A percentile compares a stretch with the other conserved stretches of the same genome.
Conservation (phyloP, 1,139 yeast genomes). For the Candida buenavistaensis region DNA sequence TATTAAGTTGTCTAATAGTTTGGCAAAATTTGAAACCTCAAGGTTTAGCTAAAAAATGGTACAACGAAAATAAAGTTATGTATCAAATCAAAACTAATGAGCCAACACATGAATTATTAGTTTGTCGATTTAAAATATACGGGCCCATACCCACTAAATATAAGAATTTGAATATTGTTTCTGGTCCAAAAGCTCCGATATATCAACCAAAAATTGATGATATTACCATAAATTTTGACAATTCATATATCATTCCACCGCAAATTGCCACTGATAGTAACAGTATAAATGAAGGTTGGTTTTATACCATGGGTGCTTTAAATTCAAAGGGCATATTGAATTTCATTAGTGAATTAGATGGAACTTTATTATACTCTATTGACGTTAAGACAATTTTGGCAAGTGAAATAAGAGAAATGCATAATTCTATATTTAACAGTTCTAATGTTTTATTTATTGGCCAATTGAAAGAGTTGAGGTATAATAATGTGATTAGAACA, state of each 20-base stretch:
- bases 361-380: slow-evolving; percentile 61
- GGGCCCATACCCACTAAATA: slow-evolving; percentile 57
- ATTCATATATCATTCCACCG: slow-evolving; percentile 5
- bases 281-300: slow-evolving; percentile 62
- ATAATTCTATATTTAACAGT: slow-evolving; percentile 65
- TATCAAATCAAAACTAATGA: slow-evolving; percentile 8
- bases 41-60: slow-evolving; percentile 62
- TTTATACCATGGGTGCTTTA: slow-evolving; percentile 70
- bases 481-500: slow-evolving; percentile 39
- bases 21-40: slow-evolving; percentile 65
- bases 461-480: slow-evolving; percentile 52
- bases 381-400: slow-evolving; percentile 56
- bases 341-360: slow-evolving; percentile 64
- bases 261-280: slow-evolving; percentile 12
- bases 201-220: slow-evolving; percentile 28
- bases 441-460: slow-evolving; percentile 62
- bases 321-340: slow-evolving; percentile 67
- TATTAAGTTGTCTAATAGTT: slow-evolving; percentile 53
- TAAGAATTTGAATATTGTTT: slow-evolving; percentile 40
- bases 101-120: slow-evolving; percentile 46
- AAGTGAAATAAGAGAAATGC: slow-evolving; percentile 70
- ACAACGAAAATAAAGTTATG: slow-evolving; percentile 41
- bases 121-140: slow-evolving; percentile 63
- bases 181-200: slow-evolving; percentile 49
- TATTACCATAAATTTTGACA: slow-evolving; percentile 7